These are phyloP conservation scores for Gaultheria prostrata DNA, from an alignment of 148 eudicot species.

Conservation along the genomic window DNA sequence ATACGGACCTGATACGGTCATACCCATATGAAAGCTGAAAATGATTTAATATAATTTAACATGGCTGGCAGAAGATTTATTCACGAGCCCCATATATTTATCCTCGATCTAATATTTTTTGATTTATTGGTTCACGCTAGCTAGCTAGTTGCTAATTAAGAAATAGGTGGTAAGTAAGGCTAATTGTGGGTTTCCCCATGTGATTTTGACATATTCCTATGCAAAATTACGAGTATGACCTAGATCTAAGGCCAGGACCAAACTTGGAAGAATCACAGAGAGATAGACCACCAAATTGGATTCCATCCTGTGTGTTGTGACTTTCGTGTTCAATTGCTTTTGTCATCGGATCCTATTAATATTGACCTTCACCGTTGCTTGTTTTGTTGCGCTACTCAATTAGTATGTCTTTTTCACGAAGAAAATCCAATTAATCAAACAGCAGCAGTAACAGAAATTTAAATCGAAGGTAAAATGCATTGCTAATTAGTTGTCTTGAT, in stretches of 20 bases:
- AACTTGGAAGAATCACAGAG: neutral
- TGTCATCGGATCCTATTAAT: neutral
- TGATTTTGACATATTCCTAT: too few species aligned
- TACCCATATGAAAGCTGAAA: too few species aligned
- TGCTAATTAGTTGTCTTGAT: too few species aligned
- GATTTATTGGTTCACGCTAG: neutral
- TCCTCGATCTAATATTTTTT: too few species aligned
- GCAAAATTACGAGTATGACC: neutral
- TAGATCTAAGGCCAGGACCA: neutral
- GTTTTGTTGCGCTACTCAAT: neutral
- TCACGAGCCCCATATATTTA: neutral
- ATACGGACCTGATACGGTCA: too few species aligned
- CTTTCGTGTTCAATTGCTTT: neutral
- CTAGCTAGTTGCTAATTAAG: neutral
- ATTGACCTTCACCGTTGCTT: neutral
- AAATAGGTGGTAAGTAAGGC: too few species aligned
- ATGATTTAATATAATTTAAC: too few species aligned
- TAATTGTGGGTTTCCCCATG: too few species aligned
- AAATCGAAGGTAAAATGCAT: too few species aligned
- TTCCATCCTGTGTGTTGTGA: neutral
- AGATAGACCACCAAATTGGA: neutral
- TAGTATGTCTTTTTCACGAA: neutral
- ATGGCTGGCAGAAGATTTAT: neutral
- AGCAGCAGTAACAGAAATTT: too few species aligned
- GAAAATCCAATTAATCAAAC: neutral